Evolutionary conservation across 2,329 filamentous ascomycete genomes (phyloP).

Genomic region (Verticillium zaregamsianum): DNA sequence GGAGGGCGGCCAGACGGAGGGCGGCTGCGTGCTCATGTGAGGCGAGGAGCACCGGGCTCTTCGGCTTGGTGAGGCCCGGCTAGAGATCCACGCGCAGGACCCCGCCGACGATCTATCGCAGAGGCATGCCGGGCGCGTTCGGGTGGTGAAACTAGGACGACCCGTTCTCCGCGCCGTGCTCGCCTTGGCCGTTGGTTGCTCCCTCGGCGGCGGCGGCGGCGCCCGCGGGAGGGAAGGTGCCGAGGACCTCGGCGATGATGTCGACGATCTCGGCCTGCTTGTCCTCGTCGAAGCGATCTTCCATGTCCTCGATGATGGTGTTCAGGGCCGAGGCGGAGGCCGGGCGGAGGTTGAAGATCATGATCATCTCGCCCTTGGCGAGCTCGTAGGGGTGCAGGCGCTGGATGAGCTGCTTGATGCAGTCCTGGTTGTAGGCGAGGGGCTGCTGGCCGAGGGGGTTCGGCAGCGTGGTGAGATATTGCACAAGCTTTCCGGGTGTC

Average conservation of each 20-base stretch:
- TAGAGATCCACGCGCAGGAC: not conserved
- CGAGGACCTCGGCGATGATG: conserved; percentile 54
- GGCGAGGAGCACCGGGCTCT: not conserved
- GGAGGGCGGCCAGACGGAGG: conserved; percentile 49
- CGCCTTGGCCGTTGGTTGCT: conserved; percentile 23
- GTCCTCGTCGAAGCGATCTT: conserved; percentile 53
- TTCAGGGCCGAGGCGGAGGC: conserved; percentile 53
- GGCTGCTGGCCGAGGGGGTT: conserved; percentile 53
- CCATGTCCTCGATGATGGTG: conserved; percentile 62
- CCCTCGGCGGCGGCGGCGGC: conserved; percentile 22
- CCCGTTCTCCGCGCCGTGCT: conserved; percentile 33
- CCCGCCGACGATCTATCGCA: not conserved
- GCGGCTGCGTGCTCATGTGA: conserved; percentile 44
- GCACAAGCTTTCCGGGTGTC: conserved; percentile 43
- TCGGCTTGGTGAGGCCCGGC: not conserved
- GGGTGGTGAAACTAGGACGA: conserved; percentile 17
- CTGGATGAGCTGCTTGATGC: conserved; percentile 50
- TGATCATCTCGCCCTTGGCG: conserved; percentile 64
- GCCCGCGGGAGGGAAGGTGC: conserved; percentile 37
- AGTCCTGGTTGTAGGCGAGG: conserved; percentile 45
- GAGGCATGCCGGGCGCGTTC: not conserved
- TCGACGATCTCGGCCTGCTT: conserved; percentile 55
- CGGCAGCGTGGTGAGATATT: conserved; percentile 53
- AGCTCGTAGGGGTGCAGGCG: conserved; percentile 53
- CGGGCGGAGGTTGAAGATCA: conserved; percentile 64